Evolutionary conservation across 257 asterid genomes (phyloP).

Genomic region (Plantago major): DNA sequence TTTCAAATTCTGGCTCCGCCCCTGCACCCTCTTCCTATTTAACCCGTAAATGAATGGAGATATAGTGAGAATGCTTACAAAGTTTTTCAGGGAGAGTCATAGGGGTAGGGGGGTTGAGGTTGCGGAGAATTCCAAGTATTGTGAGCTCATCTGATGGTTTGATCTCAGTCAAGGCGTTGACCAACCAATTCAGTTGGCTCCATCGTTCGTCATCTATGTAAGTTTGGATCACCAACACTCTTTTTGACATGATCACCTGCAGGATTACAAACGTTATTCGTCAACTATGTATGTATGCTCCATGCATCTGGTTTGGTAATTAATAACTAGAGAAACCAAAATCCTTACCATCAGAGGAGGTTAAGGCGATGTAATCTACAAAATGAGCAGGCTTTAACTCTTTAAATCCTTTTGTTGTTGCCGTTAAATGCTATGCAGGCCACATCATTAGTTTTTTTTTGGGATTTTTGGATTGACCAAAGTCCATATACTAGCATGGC

Average conservation of each 20-base stretch:
- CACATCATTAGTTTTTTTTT: neutral
- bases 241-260: slow-evolving; percentile 16
- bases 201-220: slow-evolving; percentile 37
- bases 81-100: slow-evolving; percentile 22
- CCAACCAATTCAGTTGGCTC: slow-evolving; percentile 30
- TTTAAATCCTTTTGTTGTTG: no score
- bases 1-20: no score
- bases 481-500: no score
- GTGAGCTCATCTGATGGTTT: slow-evolving; percentile 47
- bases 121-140: slow-evolving; percentile 37
- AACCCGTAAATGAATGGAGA: no score
- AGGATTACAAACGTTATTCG: neutral
- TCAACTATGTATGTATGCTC: no score
- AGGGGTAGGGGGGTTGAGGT: slow-evolving; percentile 17
- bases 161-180: slow-evolving; percentile 21
- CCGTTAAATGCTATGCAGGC: slow-evolving; percentile 14
- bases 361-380: neutral
- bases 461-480: no score
- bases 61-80: slow-evolving; percentile 19
- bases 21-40: no score
- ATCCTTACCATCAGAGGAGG: neutral
- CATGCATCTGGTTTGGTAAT: no score
- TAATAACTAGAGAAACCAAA: neutral
- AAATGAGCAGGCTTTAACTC: slow-evolving; percentile 4
- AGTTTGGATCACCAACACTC: slow-evolving; percentile 36